A percentile compares a stretch with the other conserved stretches of the same genome.
Conservation (phyloP, 1,284 basidiomycete genomes). For the Melampsora larici-populina region DNA sequence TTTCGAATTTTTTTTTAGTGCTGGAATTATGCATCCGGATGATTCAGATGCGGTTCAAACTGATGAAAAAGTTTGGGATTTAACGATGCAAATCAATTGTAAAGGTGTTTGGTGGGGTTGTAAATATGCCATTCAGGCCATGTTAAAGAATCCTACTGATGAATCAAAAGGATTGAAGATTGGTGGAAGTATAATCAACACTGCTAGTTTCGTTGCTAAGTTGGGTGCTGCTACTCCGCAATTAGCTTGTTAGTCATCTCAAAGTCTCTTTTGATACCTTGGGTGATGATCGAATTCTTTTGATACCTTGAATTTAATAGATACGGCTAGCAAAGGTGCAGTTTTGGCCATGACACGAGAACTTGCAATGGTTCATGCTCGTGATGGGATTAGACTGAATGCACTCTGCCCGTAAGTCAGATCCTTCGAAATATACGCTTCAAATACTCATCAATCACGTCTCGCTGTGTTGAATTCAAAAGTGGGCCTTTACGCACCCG, state of each 20-base stretch:
- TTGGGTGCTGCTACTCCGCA: conserved; percentile 94
- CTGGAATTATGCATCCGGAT: conserved; percentile 87
- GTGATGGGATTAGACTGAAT: conserved; percentile 92
- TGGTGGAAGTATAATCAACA: conserved; percentile 95
- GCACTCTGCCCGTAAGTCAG: conserved; percentile 82
- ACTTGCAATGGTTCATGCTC: conserved; percentile 92
- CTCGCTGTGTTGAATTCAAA: conserved; percentile 44
- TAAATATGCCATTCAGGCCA: conserved; percentile 92
- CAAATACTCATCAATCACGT: conserved; percentile 1
- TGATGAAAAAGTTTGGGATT: conserved; percentile 82
- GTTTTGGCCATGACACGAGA: conserved; percentile 98
- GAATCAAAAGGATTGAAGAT: conserved; percentile 70
- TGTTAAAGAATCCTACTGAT: conserved; percentile 84
- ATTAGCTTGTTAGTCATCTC: conserved; percentile 71
- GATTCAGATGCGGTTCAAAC: conserved; percentile 94
- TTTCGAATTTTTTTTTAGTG: conserved; percentile 13
- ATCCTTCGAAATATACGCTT: background rate
- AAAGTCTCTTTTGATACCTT: background rate
- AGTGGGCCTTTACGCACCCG: conserved; percentile 89
- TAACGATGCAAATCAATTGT: conserved; percentile 70
- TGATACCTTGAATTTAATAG: conserved; percentile 45
- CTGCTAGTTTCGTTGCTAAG: conserved; percentile 87
- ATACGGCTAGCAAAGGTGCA: conserved; percentile 68
- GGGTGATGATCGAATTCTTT: conserved; percentile 30
- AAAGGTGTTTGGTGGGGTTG: conserved; percentile 99